A percentile compares a stretch with the other conserved stretches of the same genome.
These are phyloP conservation scores for Neobulgaria alba DNA, from an alignment of 2,329 filamentous ascomycete species.

Conservation along the genomic window DNA sequence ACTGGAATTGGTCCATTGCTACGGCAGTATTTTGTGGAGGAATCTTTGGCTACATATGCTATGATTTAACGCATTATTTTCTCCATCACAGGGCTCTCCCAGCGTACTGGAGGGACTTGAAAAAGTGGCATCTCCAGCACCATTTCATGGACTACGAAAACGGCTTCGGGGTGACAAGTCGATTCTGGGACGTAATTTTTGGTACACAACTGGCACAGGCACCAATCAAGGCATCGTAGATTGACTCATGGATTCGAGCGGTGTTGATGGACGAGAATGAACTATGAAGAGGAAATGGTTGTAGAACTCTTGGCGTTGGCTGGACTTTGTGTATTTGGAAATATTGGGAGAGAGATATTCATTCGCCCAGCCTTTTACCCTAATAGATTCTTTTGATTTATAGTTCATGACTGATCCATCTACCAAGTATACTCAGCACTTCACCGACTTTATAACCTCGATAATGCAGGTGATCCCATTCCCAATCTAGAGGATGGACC, in stretches of 20 bases:
- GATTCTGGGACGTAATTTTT: conserved; percentile 91
- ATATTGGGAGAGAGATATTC: too few species aligned
- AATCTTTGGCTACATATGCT: conserved; percentile 91
- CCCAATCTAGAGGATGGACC: too few species aligned
- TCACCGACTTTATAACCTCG: too few species aligned
- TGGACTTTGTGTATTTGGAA: neutral
- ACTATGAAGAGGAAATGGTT: neutral
- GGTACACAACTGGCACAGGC: conserved; percentile 63
- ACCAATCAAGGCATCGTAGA: neutral
- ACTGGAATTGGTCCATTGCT: conserved; percentile 75
- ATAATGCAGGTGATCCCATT: too few species aligned
- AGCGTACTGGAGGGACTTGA: conserved; percentile 79
- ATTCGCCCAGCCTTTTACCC: too few species aligned
- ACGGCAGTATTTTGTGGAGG: conserved; percentile 77
- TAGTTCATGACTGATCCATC: too few species aligned
- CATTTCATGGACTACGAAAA: conserved; percentile 98
- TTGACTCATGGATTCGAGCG: neutral
- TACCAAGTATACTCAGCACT: too few species aligned
- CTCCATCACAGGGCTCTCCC: conserved; percentile 91
- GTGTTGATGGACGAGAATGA: neutral
- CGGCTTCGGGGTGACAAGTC: conserved; percentile 91
- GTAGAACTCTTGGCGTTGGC: neutral
- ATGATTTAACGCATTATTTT: conserved; percentile 98
- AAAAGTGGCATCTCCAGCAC: conserved; percentile 96
- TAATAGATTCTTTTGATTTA: too few species aligned